phyloP scores from a whole-genome alignment of 1,284 basidiomycete genomes.

The Trichosporon sp. region DNA sequence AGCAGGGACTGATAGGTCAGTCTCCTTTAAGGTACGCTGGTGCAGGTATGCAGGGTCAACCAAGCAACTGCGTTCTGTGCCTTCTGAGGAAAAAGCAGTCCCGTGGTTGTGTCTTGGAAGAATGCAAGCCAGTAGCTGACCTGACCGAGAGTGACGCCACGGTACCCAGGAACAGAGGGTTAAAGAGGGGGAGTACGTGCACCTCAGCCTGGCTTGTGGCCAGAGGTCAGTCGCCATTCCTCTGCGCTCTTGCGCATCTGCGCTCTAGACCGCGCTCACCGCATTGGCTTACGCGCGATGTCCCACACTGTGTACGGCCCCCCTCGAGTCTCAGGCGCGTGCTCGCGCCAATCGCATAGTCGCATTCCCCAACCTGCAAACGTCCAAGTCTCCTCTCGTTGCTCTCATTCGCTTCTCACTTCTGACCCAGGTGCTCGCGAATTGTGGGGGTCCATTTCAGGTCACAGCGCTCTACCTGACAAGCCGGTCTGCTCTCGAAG shows the following conservation, averaged over 20 bases:
- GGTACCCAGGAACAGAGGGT: constrained; percentile 4
- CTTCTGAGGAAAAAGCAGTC: not conserved
- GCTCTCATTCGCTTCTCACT: not conserved
- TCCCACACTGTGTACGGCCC: not conserved
- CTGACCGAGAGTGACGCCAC: constrained; percentile 1
- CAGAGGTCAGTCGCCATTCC: constrained; percentile 4
- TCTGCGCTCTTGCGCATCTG: not conserved
- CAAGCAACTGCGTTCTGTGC: not conserved
- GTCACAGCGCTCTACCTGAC: not conserved
- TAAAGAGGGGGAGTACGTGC: not conserved
- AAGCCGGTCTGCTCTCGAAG: too few species aligned
- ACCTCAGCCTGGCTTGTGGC: not conserved
- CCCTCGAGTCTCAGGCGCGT: not conserved
- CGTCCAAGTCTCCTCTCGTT: not conserved
- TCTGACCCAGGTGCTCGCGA: not conserved
- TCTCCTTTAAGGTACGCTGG: not conserved
- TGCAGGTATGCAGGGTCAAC: not conserved
- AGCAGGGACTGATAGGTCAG: not conserved
- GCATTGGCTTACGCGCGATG: not conserved
- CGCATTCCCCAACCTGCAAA: not conserved
- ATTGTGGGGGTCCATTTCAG: not conserved
- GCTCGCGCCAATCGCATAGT: not conserved
- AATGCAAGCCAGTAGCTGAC: not conserved
- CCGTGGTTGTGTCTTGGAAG: constrained; percentile 1
- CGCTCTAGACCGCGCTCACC: not conserved